Base-by-base conservation (phyloP, 1,284 basidiomycete genomes). In the Lentinus polychrous region DNA sequence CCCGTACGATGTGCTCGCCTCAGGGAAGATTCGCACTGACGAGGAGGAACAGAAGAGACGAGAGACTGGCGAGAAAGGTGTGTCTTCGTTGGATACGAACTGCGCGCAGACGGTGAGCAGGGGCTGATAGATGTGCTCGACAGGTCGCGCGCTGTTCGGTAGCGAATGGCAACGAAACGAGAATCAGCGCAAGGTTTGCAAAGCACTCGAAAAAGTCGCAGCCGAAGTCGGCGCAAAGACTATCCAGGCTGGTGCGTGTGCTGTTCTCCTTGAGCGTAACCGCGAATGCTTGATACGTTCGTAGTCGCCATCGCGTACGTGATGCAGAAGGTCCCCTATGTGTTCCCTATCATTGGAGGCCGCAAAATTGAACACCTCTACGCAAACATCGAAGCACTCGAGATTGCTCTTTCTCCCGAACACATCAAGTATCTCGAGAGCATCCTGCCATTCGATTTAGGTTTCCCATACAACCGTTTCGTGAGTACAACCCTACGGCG, bases 1-100 rank as follows among this genome's bases (percentile, higher is more conserved):
- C 0, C 72, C 74, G 0, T 79, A 71, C 71, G 67, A 70, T 31
- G 74, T 75, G 0, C 59, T 80, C 4, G 74, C 65, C 2, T 61
- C 54, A 0, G 74, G 74, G 0, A 68, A 70, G 15, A 61, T 81
- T 45, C 66, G 71, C 31, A 68, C 68, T 10, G 45, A 46, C 27
- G 45, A 38, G 11, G 45, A 46, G 15, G 45, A 46, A 46, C 15
- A 42, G 36, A 43, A 43, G 23, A 8, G 45, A 4, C 34, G 45
- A 3, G 18, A 39, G 35, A 39, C 35, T 7, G 48, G 48, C 27
- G 35, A 35, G 23, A 36, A 44, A 15, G 48, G 43, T 34, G 27
- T 11, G 46, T 11, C 7, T 38, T 34, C n/a, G 8, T 10, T 34
- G 33, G n/a, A n/a, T n/a, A n/a, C n/a, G n/a, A n/a, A n/a, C n/a